Evolutionary conservation across 805 yeast genomes (phyloP).

Genomic region (Lipomyces oligophaga): DNA sequence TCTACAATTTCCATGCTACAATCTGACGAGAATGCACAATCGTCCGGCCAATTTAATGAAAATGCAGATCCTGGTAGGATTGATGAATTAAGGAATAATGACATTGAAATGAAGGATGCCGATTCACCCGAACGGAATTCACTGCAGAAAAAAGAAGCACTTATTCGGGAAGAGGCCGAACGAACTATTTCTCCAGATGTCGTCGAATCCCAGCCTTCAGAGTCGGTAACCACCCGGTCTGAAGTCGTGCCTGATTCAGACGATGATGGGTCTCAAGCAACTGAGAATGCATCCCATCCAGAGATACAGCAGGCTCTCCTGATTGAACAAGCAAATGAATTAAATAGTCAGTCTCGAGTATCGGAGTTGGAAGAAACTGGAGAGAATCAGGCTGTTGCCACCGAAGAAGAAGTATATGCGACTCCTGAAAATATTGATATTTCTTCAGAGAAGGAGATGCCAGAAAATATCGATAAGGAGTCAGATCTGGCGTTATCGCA

Average conservation of each 20-base stretch:
- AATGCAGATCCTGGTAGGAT: background rate
- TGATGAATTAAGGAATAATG: background rate
- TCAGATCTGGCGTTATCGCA: no score
- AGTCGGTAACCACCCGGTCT: no score
- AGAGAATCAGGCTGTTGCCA: background rate
- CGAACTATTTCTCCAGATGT: constrained; percentile 10
- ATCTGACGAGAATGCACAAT: background rate
- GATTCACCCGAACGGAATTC: background rate
- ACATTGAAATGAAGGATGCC: constrained; percentile 6
- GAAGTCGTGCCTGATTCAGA: no score
- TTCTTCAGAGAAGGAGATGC: no score
- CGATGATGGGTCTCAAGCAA: no score
- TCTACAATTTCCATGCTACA: constrained; percentile 13
- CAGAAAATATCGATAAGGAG: no score
- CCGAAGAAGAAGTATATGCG: background rate
- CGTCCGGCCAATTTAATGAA: background rate
- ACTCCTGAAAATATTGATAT: background rate
- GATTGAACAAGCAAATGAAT: background rate
- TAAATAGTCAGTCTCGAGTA: background rate
- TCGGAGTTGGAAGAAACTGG: constrained; percentile 1
- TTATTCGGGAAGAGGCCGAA: background rate
- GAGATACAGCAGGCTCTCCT: no score
- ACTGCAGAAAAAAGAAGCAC: background rate
- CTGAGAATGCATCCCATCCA: background rate
- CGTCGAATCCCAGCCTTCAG: background rate